Percentiles rank a stretch among this genome's conserved stretches.
phyloP scores from a whole-genome alignment of 129 eudicot genomes.

The Ambrosia artemisiifolia region DNA sequence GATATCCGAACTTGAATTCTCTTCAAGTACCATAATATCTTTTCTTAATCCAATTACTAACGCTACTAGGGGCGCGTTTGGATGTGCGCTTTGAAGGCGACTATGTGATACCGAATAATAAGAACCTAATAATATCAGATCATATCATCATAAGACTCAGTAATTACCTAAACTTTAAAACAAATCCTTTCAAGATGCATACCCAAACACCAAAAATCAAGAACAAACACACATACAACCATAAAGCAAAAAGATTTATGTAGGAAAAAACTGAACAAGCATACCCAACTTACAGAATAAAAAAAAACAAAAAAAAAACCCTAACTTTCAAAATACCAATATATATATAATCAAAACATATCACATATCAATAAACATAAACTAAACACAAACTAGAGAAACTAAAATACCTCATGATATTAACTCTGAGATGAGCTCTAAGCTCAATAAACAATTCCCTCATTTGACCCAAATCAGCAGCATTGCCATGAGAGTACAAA shows the following conservation, averaged over 20 bases:
- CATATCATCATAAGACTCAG: background rate
- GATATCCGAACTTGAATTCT: background rate
- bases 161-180: background rate
- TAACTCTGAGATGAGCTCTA: slow-evolving; percentile 90
- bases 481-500: slow-evolving; percentile 93
- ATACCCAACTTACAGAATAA: background rate
- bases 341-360: slow-evolving; percentile 13
- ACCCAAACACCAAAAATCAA: background rate
- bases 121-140: background rate
- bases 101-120: background rate
- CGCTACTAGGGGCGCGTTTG: background rate
- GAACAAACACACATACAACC: background rate
- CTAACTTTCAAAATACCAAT: slow-evolving; percentile 2
- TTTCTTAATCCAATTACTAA: slow-evolving; percentile 4
- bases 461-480: slow-evolving; percentile 99
- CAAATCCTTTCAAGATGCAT: slow-evolving; percentile 7
- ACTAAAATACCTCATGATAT: slow-evolving; percentile 69
- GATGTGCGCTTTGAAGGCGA: background rate
- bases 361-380: background rate
- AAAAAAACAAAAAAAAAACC: background rate
- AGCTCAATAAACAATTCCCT: slow-evolving; percentile 87
- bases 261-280: background rate
- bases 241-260: background rate
- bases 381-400: background rate
- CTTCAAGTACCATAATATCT: background rate